These are phyloP conservation scores for Diaporthe ampelina DNA, from an alignment of 2,329 filamentous ascomycete species.

Conservation along the genomic window DNA sequence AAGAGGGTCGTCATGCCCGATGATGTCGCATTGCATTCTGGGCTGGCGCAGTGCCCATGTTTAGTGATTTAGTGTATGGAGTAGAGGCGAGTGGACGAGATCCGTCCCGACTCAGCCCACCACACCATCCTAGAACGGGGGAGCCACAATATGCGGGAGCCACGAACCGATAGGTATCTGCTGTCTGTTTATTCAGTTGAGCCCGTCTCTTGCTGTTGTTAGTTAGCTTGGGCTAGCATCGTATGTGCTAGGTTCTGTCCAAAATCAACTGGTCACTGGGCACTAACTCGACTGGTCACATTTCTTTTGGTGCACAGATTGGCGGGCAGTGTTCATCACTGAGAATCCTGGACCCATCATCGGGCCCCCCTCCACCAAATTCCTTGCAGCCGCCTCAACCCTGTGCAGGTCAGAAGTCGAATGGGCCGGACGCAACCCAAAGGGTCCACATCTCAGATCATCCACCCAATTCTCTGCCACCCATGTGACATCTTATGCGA, in stretches of 20 bases:
- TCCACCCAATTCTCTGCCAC: conserved; percentile 12
- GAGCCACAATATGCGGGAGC: background rate
- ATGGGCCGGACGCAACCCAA: conserved; percentile 24
- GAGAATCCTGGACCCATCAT: conserved; percentile 1
- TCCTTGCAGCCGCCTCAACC: conserved; percentile 39
- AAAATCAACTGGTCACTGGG: background rate
- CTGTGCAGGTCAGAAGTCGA: conserved; percentile 15
- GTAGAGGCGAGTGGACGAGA: conserved; percentile 1
- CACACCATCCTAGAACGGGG: background rate
- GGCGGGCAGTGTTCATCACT: background rate
- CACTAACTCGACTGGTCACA: conserved; percentile 20
- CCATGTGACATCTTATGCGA: conserved; percentile 29
- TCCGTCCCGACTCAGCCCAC: conserved; percentile 32
- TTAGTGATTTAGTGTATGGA: background rate
- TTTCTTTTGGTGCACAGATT: background rate
- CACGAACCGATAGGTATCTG: conserved; percentile 10
- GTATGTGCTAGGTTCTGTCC: background rate
- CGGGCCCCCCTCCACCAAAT: conserved; percentile 4
- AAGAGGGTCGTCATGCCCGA: conserved; percentile 23
- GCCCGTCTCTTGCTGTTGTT: background rate
- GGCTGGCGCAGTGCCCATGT: conserved; percentile 2
- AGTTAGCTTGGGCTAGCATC: background rate
- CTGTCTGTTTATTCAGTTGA: background rate
- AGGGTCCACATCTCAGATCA: conserved; percentile 36
- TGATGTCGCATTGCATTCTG: conserved; percentile 38